Conservation (phyloP, 192 early-diverging fungal species). For the Geosiphon pyriformis region DNA sequence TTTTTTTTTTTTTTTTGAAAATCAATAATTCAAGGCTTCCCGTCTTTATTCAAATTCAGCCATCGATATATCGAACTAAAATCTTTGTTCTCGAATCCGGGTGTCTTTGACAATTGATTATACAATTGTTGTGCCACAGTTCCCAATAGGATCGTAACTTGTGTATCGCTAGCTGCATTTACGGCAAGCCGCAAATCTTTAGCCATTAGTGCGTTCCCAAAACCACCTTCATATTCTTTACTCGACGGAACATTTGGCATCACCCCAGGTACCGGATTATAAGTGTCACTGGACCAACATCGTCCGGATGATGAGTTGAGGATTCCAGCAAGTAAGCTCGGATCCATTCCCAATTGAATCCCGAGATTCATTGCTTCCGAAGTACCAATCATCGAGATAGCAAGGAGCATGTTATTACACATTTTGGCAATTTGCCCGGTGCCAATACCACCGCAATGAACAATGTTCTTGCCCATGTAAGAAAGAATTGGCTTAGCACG, state of each 20-base stretch:
- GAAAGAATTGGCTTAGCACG: slow-evolving; percentile 52
- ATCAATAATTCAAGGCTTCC: too few species aligned
- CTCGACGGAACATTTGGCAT: slow-evolving; percentile 72
- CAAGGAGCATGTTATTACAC: slow-evolving; percentile 96
- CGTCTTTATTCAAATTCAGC: slow-evolving; percentile 18
- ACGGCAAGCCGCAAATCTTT: slow-evolving; percentile 92
- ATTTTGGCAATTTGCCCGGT: slow-evolving; percentile 93
- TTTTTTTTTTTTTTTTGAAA: too few species aligned
- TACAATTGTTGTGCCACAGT: slow-evolving; percentile 78
- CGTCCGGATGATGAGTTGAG: slow-evolving; percentile 86
- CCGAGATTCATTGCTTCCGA: slow-evolving; percentile 93
- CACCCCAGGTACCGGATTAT: slow-evolving; percentile 85
- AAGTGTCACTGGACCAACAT: slow-evolving; percentile 90
- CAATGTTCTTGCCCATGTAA: slow-evolving; percentile 87
- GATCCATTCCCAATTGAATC: slow-evolving; percentile 79
- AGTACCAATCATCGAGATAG: slow-evolving; percentile 88
- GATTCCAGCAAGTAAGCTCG: slow-evolving; percentile 74
- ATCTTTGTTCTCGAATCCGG: slow-evolving; percentile 70
- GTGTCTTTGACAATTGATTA: slow-evolving; percentile 60
- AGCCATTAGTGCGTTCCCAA: slow-evolving; percentile 82
- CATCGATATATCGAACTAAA: slow-evolving; percentile 74
- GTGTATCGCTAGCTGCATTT: slow-evolving; percentile 70
- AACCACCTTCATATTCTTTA: slow-evolving; percentile 83
- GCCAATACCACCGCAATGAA: slow-evolving; percentile 77
- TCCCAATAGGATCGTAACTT: slow-evolving; percentile 68